A percentile compares a stretch with the other conserved stretches of the same genome.
phyloP scores from a whole-genome alignment of 768 basidiomycete genomes.

The Collybiopsis luxurians region DNA sequence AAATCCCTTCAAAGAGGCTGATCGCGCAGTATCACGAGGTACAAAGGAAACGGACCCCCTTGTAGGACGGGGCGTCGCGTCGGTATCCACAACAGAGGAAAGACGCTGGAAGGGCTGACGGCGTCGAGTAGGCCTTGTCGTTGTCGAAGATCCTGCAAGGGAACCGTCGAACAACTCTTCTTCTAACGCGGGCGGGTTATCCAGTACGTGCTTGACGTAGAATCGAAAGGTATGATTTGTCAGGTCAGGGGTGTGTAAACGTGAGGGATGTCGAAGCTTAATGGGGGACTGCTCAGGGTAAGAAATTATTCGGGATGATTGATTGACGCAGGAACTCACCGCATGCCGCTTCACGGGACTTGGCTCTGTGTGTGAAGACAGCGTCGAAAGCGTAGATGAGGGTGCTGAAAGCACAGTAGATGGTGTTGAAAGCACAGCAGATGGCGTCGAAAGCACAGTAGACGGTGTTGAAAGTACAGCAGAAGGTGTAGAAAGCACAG shows the following conservation, averaged over 20 bases:
- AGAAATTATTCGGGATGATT: no score
- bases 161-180: slow-evolving; percentile 5
- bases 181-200: slow-evolving; percentile 38
- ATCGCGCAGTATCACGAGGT: neutral
- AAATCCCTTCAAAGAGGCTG: slow-evolving; percentile 42
- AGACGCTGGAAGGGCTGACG: neutral
- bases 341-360: no score
- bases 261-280: slow-evolving; percentile 71
- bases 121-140: slow-evolving; percentile 27
- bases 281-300: slow-evolving; percentile 22
- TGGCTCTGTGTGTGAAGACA: no score
- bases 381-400: neutral
- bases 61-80: slow-evolving; percentile 26
- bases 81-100: slow-evolving; percentile 1
- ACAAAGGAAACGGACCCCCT: neutral
- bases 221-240: slow-evolving; percentile 71
- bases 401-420: neutral
- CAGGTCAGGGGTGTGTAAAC: slow-evolving; percentile 63
- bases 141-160: slow-evolving; percentile 24
- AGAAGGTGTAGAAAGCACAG: slow-evolving; percentile 1
- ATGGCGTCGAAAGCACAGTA: neutral
- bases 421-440: neutral
- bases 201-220: slow-evolving; percentile 80
- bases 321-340: no score
- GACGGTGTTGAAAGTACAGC: no score